A percentile compares a stretch with the other conserved stretches of the same genome.
Evolutionary conservation across 225 moss, liverwort and hornwort species (phyloP).

Genomic region (Anthoceros angustus): DNA sequence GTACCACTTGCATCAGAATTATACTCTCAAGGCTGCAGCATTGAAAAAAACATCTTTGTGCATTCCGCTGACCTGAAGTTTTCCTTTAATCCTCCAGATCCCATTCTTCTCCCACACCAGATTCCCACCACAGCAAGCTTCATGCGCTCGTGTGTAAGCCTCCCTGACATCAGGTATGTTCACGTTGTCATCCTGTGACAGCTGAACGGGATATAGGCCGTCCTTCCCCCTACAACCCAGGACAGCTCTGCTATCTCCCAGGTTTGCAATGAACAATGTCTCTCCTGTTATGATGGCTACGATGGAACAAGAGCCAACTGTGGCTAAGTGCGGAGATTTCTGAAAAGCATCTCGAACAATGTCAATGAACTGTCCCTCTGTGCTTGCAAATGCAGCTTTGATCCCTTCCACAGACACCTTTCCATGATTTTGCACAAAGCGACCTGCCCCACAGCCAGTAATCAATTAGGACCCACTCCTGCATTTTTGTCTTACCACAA

Average conservation of each 20-base stretch:
- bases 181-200: slow-evolving; percentile 31
- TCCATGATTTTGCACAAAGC: slow-evolving; percentile 22
- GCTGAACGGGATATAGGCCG: slow-evolving; percentile 18
- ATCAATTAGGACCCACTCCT: background rate
- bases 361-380: slow-evolving; percentile 22
- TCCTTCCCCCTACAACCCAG: slow-evolving; percentile 15
- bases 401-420: slow-evolving; percentile 21
- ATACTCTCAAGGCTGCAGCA: background rate
- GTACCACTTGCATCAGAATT: background rate
- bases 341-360: slow-evolving; percentile 27
- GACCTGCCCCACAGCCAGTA: slow-evolving; percentile 9
- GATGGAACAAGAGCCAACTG: slow-evolving; percentile 26
- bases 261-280: slow-evolving; percentile 22
- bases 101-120: slow-evolving; percentile 24
- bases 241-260: slow-evolving; percentile 30
- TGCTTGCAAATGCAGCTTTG: slow-evolving; percentile 19
- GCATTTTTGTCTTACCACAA: background rate
- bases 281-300: slow-evolving; percentile 28
- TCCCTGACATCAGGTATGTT: slow-evolving; percentile 25
- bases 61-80: slow-evolving; percentile 18
- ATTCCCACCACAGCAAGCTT: slow-evolving; percentile 21
- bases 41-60: background rate
- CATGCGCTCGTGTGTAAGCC: slow-evolving; percentile 21
- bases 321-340: slow-evolving; percentile 29
- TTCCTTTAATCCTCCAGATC: slow-evolving; percentile 30